Evolutionary conservation across 108 stramenopile genomes (phyloP).

Genomic region (Skeletonema grethae): DNA sequence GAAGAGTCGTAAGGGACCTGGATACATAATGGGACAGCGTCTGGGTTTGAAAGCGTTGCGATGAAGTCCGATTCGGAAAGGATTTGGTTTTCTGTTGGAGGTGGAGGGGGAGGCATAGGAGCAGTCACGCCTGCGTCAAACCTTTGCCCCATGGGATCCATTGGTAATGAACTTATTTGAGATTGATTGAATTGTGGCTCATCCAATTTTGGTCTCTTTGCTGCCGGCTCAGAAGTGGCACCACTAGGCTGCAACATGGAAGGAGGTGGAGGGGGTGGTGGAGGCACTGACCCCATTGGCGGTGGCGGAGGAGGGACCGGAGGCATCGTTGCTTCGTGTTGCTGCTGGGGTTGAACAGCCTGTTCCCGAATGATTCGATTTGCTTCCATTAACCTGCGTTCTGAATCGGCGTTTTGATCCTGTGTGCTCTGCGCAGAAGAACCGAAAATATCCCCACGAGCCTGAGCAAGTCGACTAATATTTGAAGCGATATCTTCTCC

Average conservation of each 20-base stretch:
- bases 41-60: constrained; percentile 59
- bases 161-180: neutral
- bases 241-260: constrained; percentile 8
- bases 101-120: constrained; percentile 10
- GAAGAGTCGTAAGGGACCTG: constrained; percentile 72
- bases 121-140: constrained; percentile 18
- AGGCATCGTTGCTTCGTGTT: constrained; percentile 1
- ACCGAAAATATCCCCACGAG: constrained; percentile 56
- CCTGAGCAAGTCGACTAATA: constrained; percentile 64
- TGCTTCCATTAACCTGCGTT: constrained; percentile 59
- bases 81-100: constrained; percentile 18
- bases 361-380: constrained; percentile 67
- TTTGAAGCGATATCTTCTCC: constrained; percentile 92
- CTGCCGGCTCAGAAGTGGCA: constrained; percentile 21
- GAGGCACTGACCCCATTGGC: constrained; percentile 1
- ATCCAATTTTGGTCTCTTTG: constrained; percentile 56
- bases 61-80: constrained; percentile 68
- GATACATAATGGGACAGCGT: constrained; percentile 64
- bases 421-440: constrained; percentile 42
- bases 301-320: constrained; percentile 32
- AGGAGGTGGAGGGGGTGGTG: constrained; percentile 30
- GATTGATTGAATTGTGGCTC: constrained; percentile 36
- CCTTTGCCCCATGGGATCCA: constrained; percentile 10
- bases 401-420: constrained; percentile 51
- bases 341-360: constrained; percentile 35